These are phyloP conservation scores for Exophiala sp. DNA, from an alignment of 2,329 filamentous ascomycete species.

Conservation along the genomic window DNA sequence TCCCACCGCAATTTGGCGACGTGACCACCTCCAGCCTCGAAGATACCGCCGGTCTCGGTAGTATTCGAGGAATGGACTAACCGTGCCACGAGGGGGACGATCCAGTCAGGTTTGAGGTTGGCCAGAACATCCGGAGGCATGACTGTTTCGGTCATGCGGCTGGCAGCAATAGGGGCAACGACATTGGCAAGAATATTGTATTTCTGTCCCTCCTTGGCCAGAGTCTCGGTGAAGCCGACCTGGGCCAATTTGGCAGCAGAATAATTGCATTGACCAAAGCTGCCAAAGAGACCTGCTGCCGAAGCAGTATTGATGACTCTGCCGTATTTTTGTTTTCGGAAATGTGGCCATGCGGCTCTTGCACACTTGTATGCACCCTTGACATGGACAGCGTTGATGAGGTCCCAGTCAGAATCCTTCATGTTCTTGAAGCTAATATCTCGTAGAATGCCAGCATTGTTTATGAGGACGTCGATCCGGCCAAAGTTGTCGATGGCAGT, in stretches of 20 bases:
- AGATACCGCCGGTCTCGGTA: conserved; percentile 80
- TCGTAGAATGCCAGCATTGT: conserved; percentile 94
- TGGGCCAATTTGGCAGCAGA: conserved; percentile 92
- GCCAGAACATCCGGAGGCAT: conserved; percentile 92
- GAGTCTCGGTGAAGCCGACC: conserved; percentile 95
- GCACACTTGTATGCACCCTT: conserved; percentile 94
- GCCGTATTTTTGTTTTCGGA: conserved; percentile 98
- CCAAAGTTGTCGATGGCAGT: conserved; percentile 49
- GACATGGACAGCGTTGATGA: conserved; percentile 89
- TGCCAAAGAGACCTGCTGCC: conserved; percentile 92
- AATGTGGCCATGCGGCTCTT: conserved; percentile 91
- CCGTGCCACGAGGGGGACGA: conserved; percentile 86
- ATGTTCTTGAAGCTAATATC: conserved; percentile 99
- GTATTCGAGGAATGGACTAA: conserved; percentile 83
- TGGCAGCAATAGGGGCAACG: conserved; percentile 92
- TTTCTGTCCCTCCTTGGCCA: conserved; percentile 95
- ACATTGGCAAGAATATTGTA: conserved; percentile 97
- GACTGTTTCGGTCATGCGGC: conserved; percentile 90
- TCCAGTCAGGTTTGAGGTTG: conserved; percentile 86
- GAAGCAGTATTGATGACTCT: conserved; percentile 95
- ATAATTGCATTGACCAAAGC: conserved; percentile 95
- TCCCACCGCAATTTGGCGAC: conserved; percentile 94
- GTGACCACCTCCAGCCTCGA: conserved; percentile 89
- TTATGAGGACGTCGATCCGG: conserved; percentile 90
- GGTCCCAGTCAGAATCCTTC: conserved; percentile 94